phyloP scores from a whole-genome alignment of 1,284 basidiomycete genomes.

The Irpex sp. region DNA sequence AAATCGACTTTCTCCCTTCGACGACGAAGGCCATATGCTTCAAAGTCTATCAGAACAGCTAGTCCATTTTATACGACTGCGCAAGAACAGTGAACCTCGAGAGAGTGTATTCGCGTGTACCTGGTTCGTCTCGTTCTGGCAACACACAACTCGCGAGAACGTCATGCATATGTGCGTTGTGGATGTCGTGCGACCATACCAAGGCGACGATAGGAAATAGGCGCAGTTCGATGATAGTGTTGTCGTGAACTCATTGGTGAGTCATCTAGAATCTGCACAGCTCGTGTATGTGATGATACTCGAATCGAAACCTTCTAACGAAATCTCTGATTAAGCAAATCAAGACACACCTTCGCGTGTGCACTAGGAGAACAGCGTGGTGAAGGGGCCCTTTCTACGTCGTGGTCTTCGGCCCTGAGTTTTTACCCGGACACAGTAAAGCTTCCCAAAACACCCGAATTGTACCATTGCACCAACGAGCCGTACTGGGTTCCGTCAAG shows the following conservation, averaged over 20 bases:
- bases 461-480: slow-evolving; percentile 8
- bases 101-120: background rate
- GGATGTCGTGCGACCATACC: slow-evolving; percentile 1
- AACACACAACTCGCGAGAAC: background rate
- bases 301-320: background rate
- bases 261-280: background rate
- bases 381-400: background rate
- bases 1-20: background rate
- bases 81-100: background rate
- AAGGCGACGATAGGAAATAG: background rate
- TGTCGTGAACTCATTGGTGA: background rate
- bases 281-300: background rate
- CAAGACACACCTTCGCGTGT: background rate
- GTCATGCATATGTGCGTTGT: background rate
- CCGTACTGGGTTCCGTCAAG: slow-evolving; percentile 8
- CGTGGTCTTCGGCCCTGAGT: background rate
- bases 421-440: background rate
- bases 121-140: background rate
- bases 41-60: background rate
- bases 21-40: background rate
- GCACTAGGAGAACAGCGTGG: background rate
- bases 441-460: background rate
- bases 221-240: background rate
- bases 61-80: background rate
- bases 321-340: background rate